These are phyloP conservation scores for Trichophyton equinum DNA, from an alignment of 2,329 filamentous ascomycete species.

Conservation along the genomic window DNA sequence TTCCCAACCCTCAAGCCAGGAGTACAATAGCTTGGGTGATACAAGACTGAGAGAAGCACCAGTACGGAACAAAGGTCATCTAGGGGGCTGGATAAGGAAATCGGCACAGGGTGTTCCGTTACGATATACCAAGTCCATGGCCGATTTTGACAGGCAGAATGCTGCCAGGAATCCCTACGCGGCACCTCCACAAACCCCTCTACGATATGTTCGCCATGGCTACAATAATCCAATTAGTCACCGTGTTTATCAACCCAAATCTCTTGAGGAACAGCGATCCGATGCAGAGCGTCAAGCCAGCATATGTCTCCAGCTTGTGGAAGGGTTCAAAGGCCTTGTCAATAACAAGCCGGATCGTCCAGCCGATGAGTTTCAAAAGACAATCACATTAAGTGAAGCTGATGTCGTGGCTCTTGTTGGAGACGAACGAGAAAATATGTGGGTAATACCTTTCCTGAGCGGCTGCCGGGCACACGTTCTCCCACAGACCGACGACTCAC, in stretches of 20 bases:
- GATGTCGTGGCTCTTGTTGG: conserved; percentile 25
- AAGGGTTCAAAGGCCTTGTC: neutral
- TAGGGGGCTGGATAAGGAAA: neutral
- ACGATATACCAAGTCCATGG: neutral
- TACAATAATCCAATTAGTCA: neutral
- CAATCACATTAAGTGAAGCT: conserved; percentile 25
- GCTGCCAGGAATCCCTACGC: neutral
- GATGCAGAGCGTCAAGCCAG: neutral
- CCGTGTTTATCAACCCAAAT: neutral
- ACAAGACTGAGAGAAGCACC: neutral
- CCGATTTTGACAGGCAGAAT: neutral
- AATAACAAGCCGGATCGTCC: neutral
- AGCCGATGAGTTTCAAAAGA: conserved; percentile 17
- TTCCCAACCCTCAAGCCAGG: neutral
- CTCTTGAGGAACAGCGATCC: neutral
- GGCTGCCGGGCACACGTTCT: conserved; percentile 30
- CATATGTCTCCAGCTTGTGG: neutral
- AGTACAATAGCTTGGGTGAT: too few species aligned
- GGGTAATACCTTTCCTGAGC: conserved; percentile 23
- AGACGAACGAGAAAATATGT: conserved; percentile 27
- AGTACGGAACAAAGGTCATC: neutral
- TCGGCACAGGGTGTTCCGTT: neutral
- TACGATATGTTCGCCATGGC: neutral
- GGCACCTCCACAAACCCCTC: neutral
- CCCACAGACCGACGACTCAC: conserved; percentile 17